These are phyloP conservation scores for Colletotrichum aenigma DNA, from an alignment of 2,329 filamentous ascomycete genomes.

Conservation along the genomic window DNA sequence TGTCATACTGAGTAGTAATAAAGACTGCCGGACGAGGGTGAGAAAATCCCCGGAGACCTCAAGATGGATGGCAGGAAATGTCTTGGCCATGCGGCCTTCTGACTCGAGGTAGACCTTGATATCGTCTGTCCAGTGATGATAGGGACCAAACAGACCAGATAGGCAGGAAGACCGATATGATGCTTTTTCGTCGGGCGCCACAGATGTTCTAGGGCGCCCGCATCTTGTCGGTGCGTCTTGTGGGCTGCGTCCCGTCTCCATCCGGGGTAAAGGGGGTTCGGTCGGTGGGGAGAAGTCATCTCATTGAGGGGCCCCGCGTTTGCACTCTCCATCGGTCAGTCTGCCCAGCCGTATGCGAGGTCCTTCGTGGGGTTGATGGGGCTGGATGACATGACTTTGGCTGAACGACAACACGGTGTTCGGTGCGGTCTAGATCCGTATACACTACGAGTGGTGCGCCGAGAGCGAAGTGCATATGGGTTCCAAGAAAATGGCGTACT, in stretches of 20 bases:
- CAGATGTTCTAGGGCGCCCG: background rate
- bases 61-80: background rate
- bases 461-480: background rate
- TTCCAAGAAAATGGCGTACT: slow-evolving; percentile 3
- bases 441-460: background rate
- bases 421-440: background rate
- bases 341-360: background rate
- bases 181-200: background rate
- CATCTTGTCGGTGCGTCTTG: background rate
- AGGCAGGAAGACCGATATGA: background rate
- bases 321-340: background rate
- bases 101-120: background rate
- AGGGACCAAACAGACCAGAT: background rate
- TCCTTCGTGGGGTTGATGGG: background rate
- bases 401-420: background rate
- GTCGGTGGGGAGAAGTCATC: background rate
- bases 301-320: background rate
- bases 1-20: background rate
- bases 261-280: background rate
- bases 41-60: background rate
- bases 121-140: background rate
- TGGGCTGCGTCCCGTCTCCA: background rate
- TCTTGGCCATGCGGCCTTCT: slow-evolving; percentile 14
- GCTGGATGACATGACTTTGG: background rate
- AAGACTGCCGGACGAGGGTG: background rate